Conservation (phyloP, 192 early-diverging fungal species). For the Gaertneriomyces semiglobifer region DNA sequence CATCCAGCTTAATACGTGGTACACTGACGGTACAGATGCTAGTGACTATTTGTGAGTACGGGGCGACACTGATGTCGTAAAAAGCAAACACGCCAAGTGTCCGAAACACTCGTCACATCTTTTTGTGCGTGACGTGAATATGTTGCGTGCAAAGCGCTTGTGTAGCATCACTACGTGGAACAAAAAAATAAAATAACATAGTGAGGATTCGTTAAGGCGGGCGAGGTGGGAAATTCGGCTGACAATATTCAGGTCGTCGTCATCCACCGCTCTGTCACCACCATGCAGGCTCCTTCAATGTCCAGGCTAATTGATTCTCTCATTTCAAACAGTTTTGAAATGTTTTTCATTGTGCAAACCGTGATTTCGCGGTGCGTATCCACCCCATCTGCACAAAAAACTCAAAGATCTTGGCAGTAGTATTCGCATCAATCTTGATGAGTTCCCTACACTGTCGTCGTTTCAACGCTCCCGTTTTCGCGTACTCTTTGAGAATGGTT, state of each 20-base stretch:
- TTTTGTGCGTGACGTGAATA: too few relatives aligned
- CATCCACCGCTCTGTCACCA: background rate
- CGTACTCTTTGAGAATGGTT: conserved; percentile 80
- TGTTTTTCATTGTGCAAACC: background rate
- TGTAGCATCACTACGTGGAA: too few relatives aligned
- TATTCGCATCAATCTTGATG: conserved; percentile 91
- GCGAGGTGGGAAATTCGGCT: too few relatives aligned
- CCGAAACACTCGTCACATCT: too few relatives aligned
- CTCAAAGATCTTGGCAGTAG: conserved; percentile 81
- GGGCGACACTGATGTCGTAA: too few relatives aligned
- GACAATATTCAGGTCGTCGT: background rate
- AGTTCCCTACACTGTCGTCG: conserved; percentile 76
- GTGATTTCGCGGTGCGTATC: conserved; percentile 48
- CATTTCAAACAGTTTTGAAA: background rate
- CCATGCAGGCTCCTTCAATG: background rate
- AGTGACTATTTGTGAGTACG: too few relatives aligned
- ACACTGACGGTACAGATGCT: too few relatives aligned
- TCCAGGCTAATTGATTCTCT: background rate
- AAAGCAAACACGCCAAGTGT: too few relatives aligned
- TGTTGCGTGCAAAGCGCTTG: too few relatives aligned
- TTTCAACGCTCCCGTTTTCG: conserved; percentile 62
- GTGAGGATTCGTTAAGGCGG: too few relatives aligned
- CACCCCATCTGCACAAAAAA: conserved; percentile 93
- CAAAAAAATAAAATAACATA: too few relatives aligned
- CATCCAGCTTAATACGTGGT: too few relatives aligned